Conservation (phyloP, 2,329 filamentous ascomycete species). For the Claviceps maximensis region DNA sequence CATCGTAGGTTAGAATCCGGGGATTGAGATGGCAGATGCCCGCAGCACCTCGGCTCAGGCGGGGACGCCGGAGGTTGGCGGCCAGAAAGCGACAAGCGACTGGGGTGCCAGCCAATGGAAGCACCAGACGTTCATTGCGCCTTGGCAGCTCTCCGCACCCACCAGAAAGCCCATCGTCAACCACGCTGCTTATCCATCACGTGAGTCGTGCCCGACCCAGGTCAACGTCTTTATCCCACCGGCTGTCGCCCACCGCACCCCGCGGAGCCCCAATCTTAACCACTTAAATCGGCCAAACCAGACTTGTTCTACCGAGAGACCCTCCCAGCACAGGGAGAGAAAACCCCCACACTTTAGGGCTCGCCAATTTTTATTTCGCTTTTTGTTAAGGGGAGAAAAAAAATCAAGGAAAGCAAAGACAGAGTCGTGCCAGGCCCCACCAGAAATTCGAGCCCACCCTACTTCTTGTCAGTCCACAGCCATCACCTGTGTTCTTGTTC, state of each 20-base stretch:
- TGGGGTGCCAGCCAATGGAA: not conserved
- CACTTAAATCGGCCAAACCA: not conserved
- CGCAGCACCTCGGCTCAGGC: conserved; percentile 7
- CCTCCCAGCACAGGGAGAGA: conserved; percentile 7
- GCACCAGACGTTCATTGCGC: not conserved
- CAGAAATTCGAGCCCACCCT: conserved; percentile 17
- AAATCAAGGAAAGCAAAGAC: not conserved
- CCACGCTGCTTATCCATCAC: conserved; percentile 10
- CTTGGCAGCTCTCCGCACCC: not conserved
- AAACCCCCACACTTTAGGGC: conserved; percentile 21
- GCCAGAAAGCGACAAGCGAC: not conserved
- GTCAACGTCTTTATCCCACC: conserved; percentile 5
- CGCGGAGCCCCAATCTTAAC: not conserved
- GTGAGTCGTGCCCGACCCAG: conserved; percentile 29
- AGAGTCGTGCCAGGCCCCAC: conserved; percentile 18
- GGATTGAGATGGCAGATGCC: not conserved
- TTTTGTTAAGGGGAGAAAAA: conserved; percentile 12
- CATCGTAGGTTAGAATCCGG: not conserved
- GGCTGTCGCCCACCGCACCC: not conserved
- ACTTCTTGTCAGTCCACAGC: not conserved
- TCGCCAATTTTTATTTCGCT: conserved; percentile 13
- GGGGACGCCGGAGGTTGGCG: not conserved
- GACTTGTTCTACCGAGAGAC: conserved; percentile 7
- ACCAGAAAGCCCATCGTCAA: not conserved
- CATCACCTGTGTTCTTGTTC: conserved; percentile 1